Percentiles rank a stretch among this genome's conserved stretches.
phyloP scores from a whole-genome alignment of 2,329 filamentous ascomycete genomes.

The Colletotrichum limetticola region DNA sequence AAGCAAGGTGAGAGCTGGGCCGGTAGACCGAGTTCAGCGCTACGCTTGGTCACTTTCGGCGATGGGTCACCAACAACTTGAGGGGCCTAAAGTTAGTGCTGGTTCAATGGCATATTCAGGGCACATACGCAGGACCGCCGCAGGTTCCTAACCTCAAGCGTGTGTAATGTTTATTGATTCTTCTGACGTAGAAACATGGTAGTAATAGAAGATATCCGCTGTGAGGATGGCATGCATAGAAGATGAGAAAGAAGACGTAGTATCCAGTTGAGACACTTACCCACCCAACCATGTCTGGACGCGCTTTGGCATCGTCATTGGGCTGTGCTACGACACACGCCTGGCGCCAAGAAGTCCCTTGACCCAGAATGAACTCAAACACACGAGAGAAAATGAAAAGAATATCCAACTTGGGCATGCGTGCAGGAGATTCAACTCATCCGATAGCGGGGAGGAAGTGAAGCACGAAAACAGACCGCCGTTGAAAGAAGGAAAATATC shows the following conservation, averaged over 20 bases:
- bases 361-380: not conserved
- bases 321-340: conserved; percentile 6
- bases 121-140: not conserved
- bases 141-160: not conserved
- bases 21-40: not conserved
- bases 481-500: not conserved
- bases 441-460: not conserved
- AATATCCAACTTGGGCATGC: not conserved
- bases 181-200: not conserved
- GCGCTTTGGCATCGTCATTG: conserved; percentile 2
- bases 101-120: not conserved
- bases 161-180: not conserved
- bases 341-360: conserved; percentile 10
- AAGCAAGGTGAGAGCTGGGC: not conserved
- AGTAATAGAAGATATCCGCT: not conserved
- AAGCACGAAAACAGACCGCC: not conserved
- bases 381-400: not conserved
- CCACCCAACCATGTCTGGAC: not conserved
- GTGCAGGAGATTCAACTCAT: not conserved
- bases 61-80: not conserved
- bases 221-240: not conserved
- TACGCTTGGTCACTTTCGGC: not conserved
- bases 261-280: not conserved
- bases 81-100: not conserved
- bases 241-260: not conserved